Conservation (phyloP, 2,329 filamentous ascomycete genomes). For the Phaeosphaeriaceae sp. region DNA sequence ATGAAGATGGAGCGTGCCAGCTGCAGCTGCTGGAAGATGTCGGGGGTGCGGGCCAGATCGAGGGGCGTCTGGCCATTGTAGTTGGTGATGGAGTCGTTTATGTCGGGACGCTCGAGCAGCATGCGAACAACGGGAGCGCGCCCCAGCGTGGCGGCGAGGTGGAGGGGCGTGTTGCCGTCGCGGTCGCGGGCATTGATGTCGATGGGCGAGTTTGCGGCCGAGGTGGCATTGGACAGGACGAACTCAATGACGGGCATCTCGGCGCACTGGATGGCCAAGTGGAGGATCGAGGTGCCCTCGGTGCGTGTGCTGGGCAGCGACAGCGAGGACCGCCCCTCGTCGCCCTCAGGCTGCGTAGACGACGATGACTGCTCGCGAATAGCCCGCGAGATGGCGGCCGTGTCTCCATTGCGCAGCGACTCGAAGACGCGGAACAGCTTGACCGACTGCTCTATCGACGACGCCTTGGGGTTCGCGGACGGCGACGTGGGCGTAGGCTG, state of each 20-base stretch:
- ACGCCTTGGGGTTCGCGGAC: slow-evolving; percentile 38
- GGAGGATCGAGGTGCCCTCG: slow-evolving; percentile 88
- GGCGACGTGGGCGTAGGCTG: slow-evolving; percentile 33
- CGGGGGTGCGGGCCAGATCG: slow-evolving; percentile 87
- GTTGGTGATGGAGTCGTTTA: slow-evolving; percentile 90
- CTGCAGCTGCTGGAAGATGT: slow-evolving; percentile 95
- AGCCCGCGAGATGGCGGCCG: slow-evolving; percentile 84
- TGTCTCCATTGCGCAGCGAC: slow-evolving; percentile 88
- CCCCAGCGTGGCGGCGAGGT: slow-evolving; percentile 84
- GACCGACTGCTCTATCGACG: slow-evolving; percentile 85
- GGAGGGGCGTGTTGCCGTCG: slow-evolving; percentile 92
- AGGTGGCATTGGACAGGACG: slow-evolving; percentile 72
- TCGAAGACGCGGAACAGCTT: slow-evolving; percentile 95
- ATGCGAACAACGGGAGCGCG: slow-evolving; percentile 81
- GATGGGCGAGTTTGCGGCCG: slow-evolving; percentile 64
- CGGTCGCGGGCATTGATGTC: slow-evolving; percentile 91
- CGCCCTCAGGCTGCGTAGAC: slow-evolving; percentile 53
- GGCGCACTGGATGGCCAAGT: slow-evolving; percentile 94
- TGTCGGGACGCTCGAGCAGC: slow-evolving; percentile 78
- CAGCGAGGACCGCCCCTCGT: slow-evolving; percentile 59
- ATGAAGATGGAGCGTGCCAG: slow-evolving; percentile 88
- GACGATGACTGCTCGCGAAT: slow-evolving; percentile 68
- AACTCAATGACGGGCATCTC: slow-evolving; percentile 93
- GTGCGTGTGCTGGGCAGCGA: slow-evolving; percentile 54
- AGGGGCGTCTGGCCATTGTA: slow-evolving; percentile 83